phyloP scores from a whole-genome alignment of 2,329 filamentous ascomycete genomes.

The Talaromyces sp. region DNA sequence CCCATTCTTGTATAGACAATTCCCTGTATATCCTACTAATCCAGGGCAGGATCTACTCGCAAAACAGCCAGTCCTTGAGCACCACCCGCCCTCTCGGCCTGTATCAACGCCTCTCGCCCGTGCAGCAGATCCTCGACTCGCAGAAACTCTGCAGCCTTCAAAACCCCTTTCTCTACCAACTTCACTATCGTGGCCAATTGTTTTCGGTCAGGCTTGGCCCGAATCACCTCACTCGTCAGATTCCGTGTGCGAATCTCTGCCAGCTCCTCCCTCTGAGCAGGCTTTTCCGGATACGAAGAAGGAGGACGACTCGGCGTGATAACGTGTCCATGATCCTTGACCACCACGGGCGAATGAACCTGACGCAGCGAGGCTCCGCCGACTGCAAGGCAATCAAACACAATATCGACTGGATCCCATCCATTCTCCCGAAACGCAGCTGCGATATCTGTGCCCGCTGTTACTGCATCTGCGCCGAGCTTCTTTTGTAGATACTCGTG shows the following conservation, averaged over 20 bases:
- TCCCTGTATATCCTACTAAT: slow-evolving; percentile 4
- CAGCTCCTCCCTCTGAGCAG: slow-evolving; percentile 5
- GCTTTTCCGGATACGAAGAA: slow-evolving; percentile 10
- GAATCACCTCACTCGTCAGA: slow-evolving; percentile 30
- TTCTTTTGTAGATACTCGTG: slow-evolving; percentile 23
- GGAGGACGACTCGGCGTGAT: slow-evolving; percentile 20
- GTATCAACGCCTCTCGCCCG: slow-evolving; percentile 30
- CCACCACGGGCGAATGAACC: slow-evolving; percentile 27
- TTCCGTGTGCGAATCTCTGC: slow-evolving; percentile 18
- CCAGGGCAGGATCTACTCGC: slow-evolving; percentile 10
- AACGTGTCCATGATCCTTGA: slow-evolving; percentile 30
- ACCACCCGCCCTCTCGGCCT: slow-evolving; percentile 12
- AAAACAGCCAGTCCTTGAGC: slow-evolving; percentile 14
- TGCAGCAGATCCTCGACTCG: slow-evolving; percentile 29
- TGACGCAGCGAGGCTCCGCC: slow-evolving; percentile 28
- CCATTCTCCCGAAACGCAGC: slow-evolving; percentile 25
- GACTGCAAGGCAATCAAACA: slow-evolving; percentile 35
- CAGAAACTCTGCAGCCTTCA: slow-evolving; percentile 29
- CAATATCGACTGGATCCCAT: slow-evolving; percentile 36
- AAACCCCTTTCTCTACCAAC: slow-evolving; percentile 30
- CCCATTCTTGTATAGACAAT: slow-evolving; percentile 10
- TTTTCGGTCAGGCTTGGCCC: slow-evolving; percentile 31
- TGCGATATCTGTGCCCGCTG: slow-evolving; percentile 29
- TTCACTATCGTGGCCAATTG: slow-evolving; percentile 30
- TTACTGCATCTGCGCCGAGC: slow-evolving; percentile 29